A percentile compares a stretch with the other conserved stretches of the same genome.
Conservation (phyloP, 108 stramenopile genomes). For the Cylindrotheca fusiformis region DNA sequence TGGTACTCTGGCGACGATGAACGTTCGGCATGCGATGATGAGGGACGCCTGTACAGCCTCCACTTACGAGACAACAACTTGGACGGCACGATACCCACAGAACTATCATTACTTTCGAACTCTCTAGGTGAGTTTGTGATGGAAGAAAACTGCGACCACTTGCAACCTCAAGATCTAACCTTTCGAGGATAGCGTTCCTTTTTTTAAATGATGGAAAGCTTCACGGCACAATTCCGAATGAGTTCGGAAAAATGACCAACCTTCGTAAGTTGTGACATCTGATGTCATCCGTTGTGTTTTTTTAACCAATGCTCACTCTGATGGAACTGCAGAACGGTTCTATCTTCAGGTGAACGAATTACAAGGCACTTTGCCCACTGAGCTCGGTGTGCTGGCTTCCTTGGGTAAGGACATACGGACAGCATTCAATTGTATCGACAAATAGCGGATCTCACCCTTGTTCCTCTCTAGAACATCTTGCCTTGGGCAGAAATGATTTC, state of each 20-base stretch:
- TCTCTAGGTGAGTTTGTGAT: slow-evolving; percentile 7
- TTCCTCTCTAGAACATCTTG: slow-evolving; percentile 21
- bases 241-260: slow-evolving; percentile 30
- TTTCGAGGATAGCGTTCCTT: slow-evolving; percentile 3
- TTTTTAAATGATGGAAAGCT: slow-evolving; percentile 27
- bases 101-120: slow-evolving; percentile 9
- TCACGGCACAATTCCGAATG: slow-evolving; percentile 32
- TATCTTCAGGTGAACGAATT: slow-evolving; percentile 40
- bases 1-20: slow-evolving; percentile 5
- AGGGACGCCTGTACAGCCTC: not conserved
- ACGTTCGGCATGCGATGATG: slow-evolving; percentile 3
- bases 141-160: slow-evolving; percentile 25
- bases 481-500: slow-evolving; percentile 31
- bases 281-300: not conserved
- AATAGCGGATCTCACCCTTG: no score
- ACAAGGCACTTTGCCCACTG: slow-evolving; percentile 40
- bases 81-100: slow-evolving; percentile 36
- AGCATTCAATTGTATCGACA: no score
- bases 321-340: not conserved
- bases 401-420: not conserved
- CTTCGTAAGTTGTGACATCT: slow-evolving; percentile 10
- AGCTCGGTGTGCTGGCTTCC: slow-evolving; percentile 19
- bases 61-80: slow-evolving; percentile 37
- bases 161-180: slow-evolving; percentile 1
- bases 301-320: not conserved